Conservation (phyloP, 345 rosid species). For the Eucalyptus dawsonii region DNA sequence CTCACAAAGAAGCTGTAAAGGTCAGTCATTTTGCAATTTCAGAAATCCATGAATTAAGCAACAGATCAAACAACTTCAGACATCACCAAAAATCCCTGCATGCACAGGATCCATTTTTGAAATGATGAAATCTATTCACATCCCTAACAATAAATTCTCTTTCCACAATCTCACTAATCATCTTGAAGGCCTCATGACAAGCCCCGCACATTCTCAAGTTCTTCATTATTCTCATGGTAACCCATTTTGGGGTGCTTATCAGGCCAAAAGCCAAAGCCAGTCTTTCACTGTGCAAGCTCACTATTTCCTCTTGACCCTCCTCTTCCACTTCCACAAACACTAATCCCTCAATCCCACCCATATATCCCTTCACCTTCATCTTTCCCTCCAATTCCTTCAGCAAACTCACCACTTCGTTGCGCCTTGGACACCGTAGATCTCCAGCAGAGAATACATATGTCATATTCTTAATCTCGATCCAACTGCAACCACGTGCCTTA, state of each 20-base stretch:
- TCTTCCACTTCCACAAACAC: constrained; percentile 56
- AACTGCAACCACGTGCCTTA: constrained; percentile 76
- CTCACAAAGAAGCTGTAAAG: neutral
- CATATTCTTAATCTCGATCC: constrained; percentile 51
- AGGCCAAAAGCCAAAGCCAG: constrained; percentile 55
- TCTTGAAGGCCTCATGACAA: constrained; percentile 65
- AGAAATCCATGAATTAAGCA: neutral
- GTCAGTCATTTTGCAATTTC: neutral
- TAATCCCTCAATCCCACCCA: constrained; percentile 20
- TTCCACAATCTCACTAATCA: constrained; percentile 41
- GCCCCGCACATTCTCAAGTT: constrained; percentile 69
- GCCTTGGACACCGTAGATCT: constrained; percentile 23
- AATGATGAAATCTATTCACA: constrained; percentile 67
- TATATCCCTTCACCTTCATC: constrained; percentile 51
- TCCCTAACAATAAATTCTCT: constrained; percentile 64
- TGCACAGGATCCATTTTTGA: constrained; percentile 38
- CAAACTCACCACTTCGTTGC: constrained; percentile 21
- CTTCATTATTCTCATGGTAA: constrained; percentile 46
- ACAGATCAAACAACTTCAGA: neutral
- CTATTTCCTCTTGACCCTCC: constrained; percentile 42
- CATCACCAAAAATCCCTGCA: constrained; percentile 61
- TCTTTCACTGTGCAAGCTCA: constrained; percentile 65
- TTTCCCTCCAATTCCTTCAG: constrained; percentile 37
- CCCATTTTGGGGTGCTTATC: constrained; percentile 25
- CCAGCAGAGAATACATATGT: constrained; percentile 49